Evolutionary conservation across 1,284 basidiomycete species (phyloP), one percentile per base, ranked within the genome.

Genomic region (Cryptococcus hybrid): DNA sequence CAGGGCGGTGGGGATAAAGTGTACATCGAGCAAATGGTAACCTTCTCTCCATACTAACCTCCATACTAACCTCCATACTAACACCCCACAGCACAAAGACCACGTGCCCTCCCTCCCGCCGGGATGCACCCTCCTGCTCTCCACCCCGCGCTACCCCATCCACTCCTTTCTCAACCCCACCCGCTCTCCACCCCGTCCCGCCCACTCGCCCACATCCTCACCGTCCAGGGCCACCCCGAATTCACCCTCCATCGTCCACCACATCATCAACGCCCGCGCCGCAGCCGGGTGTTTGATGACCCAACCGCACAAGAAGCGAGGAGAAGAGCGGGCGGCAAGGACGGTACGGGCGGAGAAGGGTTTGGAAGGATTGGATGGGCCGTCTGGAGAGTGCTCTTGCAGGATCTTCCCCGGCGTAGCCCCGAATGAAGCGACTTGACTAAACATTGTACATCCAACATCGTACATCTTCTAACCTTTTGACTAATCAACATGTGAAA

Each of bases 191-290:
- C 75, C 18, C 18, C 18, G 18, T 18, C 18, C 18, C 56, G 67
- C 47, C 80, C 74, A 13, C 50, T 71, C 8, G 71, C 74, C 44
- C 62, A 80, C 55, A 64, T 82, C 61, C 39, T 80, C 60, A 74
- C 80, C 30, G 59, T 80, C 24, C 80, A 82, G 58, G 79, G 82
- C 43, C 80, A 83, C 65, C 82, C 82, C 6, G 82, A 83, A 64
- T 83, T 82, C 72, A 80, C 79, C 5, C 11, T 70, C 69, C 7
- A 80, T 84, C 44, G 80, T 83, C n/a, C 65, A 65, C 36, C 68
- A 72, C 55, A 75, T 82, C 54, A 76, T 81, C 51, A 74, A 79
- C 34, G 68, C 71, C 5, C 71, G 81, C 8, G 68, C 74, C 7
- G 62, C 63, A 18, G 65, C 63, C 47, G 80, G 81, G 66, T 82